phyloP scores from a whole-genome alignment of 768 basidiomycete genomes.

The Auriscalpium vulgare region DNA sequence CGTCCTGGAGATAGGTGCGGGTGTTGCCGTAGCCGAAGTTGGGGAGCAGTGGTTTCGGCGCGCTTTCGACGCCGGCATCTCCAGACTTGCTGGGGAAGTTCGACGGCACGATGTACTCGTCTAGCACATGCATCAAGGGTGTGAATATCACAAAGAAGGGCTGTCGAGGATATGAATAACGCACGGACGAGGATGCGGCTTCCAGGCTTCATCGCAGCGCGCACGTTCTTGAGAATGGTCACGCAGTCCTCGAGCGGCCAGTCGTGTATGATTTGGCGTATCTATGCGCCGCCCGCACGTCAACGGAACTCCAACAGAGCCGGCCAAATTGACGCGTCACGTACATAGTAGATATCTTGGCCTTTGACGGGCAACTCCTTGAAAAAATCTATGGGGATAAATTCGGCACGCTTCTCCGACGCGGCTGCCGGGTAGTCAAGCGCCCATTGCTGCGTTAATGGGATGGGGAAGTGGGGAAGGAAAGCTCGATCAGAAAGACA shows the following conservation, averaged over 20 bases:
- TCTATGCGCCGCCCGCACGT: conserved; percentile 13
- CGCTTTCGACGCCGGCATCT: conserved; percentile 12
- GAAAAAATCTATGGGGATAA: conserved; percentile 33
- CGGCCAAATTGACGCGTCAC: background rate
- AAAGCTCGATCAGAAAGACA: no score
- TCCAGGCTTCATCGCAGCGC: conserved; percentile 27
- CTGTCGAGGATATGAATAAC: conserved; percentile 5
- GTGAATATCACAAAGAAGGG: background rate
- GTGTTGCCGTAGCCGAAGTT: conserved; percentile 38
- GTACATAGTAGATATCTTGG: conserved; percentile 35
- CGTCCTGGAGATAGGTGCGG: conserved; percentile 34
- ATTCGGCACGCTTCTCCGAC: conserved; percentile 26
- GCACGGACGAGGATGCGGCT: conserved; percentile 32
- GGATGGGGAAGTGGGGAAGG: background rate
- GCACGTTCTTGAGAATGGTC: conserved; percentile 29
- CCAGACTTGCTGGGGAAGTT: background rate
- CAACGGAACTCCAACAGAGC: background rate
- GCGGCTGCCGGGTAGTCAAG: conserved; percentile 27
- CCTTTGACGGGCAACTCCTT: conserved; percentile 26
- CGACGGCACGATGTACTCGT: background rate
- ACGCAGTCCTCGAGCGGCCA: conserved; percentile 32
- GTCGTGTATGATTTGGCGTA: conserved; percentile 33
- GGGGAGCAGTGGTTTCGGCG: conserved; percentile 38
- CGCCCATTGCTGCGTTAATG: conserved; percentile 23
- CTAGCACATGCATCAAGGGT: background rate